Base-by-base conservation (phyloP, 768 basidiomycete genomes). In the Boletus fagicola region DNA sequence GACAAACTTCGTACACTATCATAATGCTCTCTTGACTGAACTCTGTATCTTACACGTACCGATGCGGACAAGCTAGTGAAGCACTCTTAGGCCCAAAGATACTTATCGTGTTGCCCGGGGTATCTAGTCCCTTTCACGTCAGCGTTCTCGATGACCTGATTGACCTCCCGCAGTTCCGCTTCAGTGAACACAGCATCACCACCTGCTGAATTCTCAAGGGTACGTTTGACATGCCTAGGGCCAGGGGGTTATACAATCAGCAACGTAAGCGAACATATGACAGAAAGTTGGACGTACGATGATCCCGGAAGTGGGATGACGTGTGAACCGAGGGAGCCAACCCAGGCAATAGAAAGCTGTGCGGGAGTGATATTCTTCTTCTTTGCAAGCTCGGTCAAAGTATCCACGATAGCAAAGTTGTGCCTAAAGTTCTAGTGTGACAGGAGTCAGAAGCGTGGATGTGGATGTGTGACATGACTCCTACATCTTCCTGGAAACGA, bases 291-390 rank as follows among this genome's bases (percentile, higher is more conserved):
- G 52, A 33, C 72, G 49, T 60, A 77, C 77, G 76, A 75, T 9
- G 77, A 78, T 22, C 83, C 82, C 7, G 80, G 80, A 33, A 83
- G 74, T 5, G 83, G 81, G 50, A 84, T 77, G 43, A 80, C 76
- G 61, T 78, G 74, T 0, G 64, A 24, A 3, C 78, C 76, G 5
- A 75, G 69, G 0, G 75, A 66, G 15, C 61, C 47, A 0, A 80
- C 77, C 80, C 80, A 80, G 10, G 73, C 78, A 20, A 80, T 72
- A 57, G 63, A 68, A n/a, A 80, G 70, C 55, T 80, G 79, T 1
- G 71, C 76, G 6, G 77, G 68, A 4, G 78, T 76, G 36, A 81
- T 64, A 0, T 73, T 70, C 63, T 78, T 80, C 64, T 70, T 73
- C 54, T 73, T 56, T 1, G 80, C 80, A 12, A 83, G 62, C 24